A percentile compares a stretch with the other conserved stretches of the same genome.
phyloP scores from a whole-genome alignment of 2,329 filamentous ascomycete genomes.

The Ilyonectria destructans region DNA sequence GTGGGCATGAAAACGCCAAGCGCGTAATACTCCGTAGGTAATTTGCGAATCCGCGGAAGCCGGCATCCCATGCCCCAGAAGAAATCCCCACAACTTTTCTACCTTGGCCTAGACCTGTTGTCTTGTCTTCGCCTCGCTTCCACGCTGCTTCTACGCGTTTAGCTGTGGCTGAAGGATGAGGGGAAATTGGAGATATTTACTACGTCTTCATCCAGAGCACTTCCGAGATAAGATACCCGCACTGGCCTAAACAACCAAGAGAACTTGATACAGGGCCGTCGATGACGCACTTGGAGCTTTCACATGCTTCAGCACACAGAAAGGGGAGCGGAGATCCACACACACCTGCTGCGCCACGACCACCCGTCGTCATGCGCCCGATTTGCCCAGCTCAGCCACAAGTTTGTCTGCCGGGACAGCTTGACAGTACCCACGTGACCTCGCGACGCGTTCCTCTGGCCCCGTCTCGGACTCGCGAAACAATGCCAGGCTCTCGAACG shows the following conservation, averaged over 20 bases:
- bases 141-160: constrained; percentile 2
- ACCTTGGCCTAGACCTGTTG: constrained; percentile 8
- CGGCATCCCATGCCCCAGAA: constrained; percentile 32
- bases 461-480: constrained; percentile 14
- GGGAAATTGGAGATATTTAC: background rate
- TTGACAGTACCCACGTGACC: constrained; percentile 47
- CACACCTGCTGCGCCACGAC: constrained; percentile 26
- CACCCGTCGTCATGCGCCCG: constrained; percentile 7
- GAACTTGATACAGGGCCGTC: constrained; percentile 19
- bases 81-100: constrained; percentile 34
- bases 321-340: constrained; percentile 29
- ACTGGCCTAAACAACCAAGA: background rate
- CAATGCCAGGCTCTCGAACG: constrained; percentile 27
- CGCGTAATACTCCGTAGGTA: constrained; percentile 17
- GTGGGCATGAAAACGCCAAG: constrained; percentile 39
- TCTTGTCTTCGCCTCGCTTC: constrained; percentile 14
- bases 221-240: background rate
- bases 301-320: constrained; percentile 43
- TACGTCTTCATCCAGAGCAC: background rate
- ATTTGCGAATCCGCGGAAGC: constrained; percentile 39
- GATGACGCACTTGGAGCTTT: constrained; percentile 46
- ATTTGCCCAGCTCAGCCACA: constrained; percentile 32
- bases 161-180: constrained; percentile 3
- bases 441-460: constrained; percentile 47
- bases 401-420: background rate